phyloP scores from a whole-genome alignment of 345 rosid species.

The Triadica sebifera region DNA sequence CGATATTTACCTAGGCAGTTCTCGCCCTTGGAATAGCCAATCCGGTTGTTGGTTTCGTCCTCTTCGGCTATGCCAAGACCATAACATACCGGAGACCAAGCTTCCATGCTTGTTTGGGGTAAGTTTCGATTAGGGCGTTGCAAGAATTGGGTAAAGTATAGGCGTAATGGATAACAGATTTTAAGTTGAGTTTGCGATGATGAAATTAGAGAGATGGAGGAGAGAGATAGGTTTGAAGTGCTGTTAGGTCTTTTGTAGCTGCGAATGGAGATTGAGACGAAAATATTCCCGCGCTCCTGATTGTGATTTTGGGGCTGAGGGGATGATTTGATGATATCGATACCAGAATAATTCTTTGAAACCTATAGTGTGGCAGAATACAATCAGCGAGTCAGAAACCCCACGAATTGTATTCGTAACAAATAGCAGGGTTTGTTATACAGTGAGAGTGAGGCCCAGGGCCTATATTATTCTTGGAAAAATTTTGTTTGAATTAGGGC shows the following conservation, averaged over 20 bases:
- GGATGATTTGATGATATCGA: background rate
- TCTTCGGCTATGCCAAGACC: conserved; percentile 60
- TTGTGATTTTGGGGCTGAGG: background rate
- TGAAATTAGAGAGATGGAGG: background rate
- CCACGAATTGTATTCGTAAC: too few species aligned
- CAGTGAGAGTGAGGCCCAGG: too few species aligned
- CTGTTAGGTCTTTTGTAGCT: conserved; percentile 26
- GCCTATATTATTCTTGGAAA: too few species aligned
- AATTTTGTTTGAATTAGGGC: too few species aligned
- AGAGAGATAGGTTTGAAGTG: background rate
- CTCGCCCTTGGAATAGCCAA: conserved; percentile 58
- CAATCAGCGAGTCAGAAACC: too few species aligned
- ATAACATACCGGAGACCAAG: conserved; percentile 61
- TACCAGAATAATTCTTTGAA: background rate
- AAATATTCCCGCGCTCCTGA: conserved; percentile 45
- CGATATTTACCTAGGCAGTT: conserved; percentile 52
- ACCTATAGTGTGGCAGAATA: conserved; percentile 6
- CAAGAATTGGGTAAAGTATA: background rate
- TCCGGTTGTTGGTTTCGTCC: conserved; percentile 46
- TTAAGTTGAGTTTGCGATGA: background rate
- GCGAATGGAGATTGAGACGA: conserved; percentile 25
- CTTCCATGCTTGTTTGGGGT: conserved; percentile 48
- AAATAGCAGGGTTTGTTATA: too few species aligned
- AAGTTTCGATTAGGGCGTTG: background rate
- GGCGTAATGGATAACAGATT: conserved; percentile 6